A percentile compares a stretch with the other conserved stretches of the same genome.
These are phyloP conservation scores for Anthracocystis walkeri DNA, from an alignment of 1,284 basidiomycete genomes.

Conservation along the genomic window DNA sequence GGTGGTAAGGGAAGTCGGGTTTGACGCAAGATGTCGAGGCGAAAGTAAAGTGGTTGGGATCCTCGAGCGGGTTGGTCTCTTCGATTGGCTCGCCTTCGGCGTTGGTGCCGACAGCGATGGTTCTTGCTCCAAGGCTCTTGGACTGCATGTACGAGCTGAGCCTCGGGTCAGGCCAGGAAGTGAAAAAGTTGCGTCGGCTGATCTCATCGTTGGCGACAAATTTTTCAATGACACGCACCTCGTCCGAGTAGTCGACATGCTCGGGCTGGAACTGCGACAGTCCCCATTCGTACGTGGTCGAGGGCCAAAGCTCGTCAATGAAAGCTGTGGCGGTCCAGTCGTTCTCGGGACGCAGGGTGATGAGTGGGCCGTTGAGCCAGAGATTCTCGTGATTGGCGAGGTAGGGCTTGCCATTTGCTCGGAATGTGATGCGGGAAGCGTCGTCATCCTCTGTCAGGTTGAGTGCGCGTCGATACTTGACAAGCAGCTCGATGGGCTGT, in stretches of 20 bases:
- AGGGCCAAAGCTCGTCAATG: conserved; percentile 77
- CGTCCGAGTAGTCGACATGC: conserved; percentile 40
- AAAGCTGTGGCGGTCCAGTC: conserved; percentile 79
- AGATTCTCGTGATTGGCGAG: conserved; percentile 49
- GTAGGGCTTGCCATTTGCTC: conserved; percentile 27
- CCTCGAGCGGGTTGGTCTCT: conserved; percentile 58
- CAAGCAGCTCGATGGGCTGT: conserved; percentile 55
- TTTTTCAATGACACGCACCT: conserved; percentile 50
- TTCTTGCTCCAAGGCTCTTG: conserved; percentile 32
- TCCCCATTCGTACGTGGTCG: conserved; percentile 80
- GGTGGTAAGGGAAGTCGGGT: conserved; percentile 68
- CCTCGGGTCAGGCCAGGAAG: conserved; percentile 72
- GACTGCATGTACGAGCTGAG: conserved; percentile 57
- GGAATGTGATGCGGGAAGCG: conserved; percentile 19
- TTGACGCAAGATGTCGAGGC: conserved; percentile 67
- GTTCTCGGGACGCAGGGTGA: conserved; percentile 68
- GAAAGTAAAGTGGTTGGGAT: conserved; percentile 68
- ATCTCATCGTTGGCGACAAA: conserved; percentile 46
- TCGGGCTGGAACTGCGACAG: conserved; percentile 58
- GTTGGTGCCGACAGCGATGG: conserved; percentile 8
- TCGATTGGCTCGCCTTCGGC: conserved; percentile 12
- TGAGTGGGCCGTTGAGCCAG: conserved; percentile 67
- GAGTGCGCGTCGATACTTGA: conserved; percentile 42
- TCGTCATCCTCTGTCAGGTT: conserved; percentile 27
- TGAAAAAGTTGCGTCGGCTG: conserved; percentile 71